Percentiles rank a stretch among this genome's conserved stretches.
These are phyloP conservation scores for Eucalyptus regnans DNA, from an alignment of 345 rosid species.

Conservation along the genomic window DNA sequence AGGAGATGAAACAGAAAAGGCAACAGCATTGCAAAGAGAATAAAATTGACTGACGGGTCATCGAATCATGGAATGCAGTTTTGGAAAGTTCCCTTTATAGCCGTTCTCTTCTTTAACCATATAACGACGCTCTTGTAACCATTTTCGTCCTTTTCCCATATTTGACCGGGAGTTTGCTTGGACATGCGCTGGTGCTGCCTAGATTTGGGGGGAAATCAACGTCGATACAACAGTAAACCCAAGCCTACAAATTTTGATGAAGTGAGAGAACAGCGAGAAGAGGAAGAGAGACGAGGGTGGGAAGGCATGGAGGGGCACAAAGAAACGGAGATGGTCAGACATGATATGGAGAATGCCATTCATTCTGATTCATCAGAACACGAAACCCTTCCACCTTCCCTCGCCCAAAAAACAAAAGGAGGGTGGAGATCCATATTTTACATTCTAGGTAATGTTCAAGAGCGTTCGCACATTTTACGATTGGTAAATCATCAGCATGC, in stretches of 20 bases:
- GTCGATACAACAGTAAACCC: background rate
- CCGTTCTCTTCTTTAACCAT: background rate
- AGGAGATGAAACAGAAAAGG: background rate
- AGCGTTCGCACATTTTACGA: background rate
- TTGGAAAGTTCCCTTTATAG: background rate
- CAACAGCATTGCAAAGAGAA: background rate
- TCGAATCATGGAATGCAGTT: background rate
- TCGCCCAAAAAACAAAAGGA: background rate
- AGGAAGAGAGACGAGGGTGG: background rate
- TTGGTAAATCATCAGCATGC: background rate
- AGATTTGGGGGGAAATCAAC: background rate
- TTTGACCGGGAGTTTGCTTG: background rate
- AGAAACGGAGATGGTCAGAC: background rate
- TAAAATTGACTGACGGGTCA: background rate
- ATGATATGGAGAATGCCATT: background rate
- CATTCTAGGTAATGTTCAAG: slow-evolving; percentile 12
- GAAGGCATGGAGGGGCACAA: background rate
- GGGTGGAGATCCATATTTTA: slow-evolving; percentile 36
- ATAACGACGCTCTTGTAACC: background rate
- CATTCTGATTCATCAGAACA: background rate
- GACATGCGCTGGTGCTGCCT: background rate
- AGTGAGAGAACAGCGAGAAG: background rate
- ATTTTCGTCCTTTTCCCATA: background rate
- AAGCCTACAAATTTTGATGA: background rate
- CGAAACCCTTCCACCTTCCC: background rate